A percentile compares a stretch with the other conserved stretches of the same genome.
These are phyloP conservation scores for Pestalotiopsis sp. DNA, from an alignment of 2,329 filamentous ascomycete genomes.

Conservation along the genomic window DNA sequence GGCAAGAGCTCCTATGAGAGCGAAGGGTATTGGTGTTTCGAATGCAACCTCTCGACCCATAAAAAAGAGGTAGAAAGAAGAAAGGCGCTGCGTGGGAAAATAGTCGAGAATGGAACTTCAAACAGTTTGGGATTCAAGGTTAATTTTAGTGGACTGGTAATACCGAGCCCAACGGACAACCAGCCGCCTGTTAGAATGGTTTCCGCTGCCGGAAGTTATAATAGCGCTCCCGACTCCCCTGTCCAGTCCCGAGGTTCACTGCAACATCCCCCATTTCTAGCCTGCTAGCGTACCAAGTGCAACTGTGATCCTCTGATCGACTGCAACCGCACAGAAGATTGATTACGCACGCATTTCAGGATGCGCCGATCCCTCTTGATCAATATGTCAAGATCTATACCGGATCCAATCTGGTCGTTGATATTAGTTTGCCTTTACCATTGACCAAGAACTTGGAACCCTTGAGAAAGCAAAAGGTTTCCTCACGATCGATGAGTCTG, in stretches of 20 bases:
- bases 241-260: too few species aligned
- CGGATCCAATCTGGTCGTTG: neutral
- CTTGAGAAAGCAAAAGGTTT: neutral
- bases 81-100: neutral
- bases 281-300: neutral
- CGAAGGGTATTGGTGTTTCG: neutral
- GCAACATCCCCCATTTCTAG: neutral
- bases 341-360: constrained; percentile 2
- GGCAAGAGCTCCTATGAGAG: neutral
- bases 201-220: too few species aligned
- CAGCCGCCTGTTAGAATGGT: too few species aligned
- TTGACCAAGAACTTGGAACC: neutral
- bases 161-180: too few species aligned
- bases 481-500: neutral
- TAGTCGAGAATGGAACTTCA: constrained; percentile 1
- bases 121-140: constrained; percentile 10
- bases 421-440: neutral
- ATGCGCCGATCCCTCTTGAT: neutral
- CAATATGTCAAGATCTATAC: neutral
- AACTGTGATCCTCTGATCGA: constrained; percentile 1
- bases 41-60: neutral
- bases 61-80: neutral
- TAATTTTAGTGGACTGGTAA: constrained; percentile 3
- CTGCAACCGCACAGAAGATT: constrained; percentile 3
- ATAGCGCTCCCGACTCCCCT: too few species aligned